phyloP scores from a whole-genome alignment of 129 eudicot species.

The Escallonia rubra region DNA sequence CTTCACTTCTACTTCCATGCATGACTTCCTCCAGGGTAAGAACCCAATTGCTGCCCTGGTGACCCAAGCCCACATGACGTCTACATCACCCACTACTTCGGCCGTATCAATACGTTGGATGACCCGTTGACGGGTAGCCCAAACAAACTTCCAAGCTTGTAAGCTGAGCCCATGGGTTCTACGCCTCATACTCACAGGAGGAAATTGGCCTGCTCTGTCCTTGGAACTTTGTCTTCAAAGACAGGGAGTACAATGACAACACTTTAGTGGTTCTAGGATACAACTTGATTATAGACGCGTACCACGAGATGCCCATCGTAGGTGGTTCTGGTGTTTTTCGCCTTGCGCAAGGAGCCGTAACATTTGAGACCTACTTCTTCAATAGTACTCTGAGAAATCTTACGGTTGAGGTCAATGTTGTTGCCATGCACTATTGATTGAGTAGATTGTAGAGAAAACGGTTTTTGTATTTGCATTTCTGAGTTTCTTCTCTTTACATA shows the following conservation, averaged over 20 bases:
- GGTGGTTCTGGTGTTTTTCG: too few relatives aligned
- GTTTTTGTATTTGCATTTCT: too few relatives aligned
- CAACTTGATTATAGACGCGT: background rate
- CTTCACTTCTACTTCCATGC: slow-evolving; percentile 36
- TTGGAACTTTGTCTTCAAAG: slow-evolving; percentile 38
- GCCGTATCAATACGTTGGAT: background rate
- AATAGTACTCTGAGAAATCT: background rate
- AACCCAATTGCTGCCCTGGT: slow-evolving; percentile 3
- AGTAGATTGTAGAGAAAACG: too few relatives aligned
- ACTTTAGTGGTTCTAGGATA: slow-evolving; percentile 19
- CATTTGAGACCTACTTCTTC: background rate
- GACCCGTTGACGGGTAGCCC: slow-evolving; percentile 22
- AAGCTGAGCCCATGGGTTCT: slow-evolving; percentile 55
- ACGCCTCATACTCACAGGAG: slow-evolving; percentile 25
- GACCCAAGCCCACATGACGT: slow-evolving; percentile 8
- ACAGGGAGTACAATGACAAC: slow-evolving; percentile 21
- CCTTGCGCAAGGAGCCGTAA: slow-evolving; percentile 17
- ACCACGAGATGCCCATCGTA: slow-evolving; percentile 23
- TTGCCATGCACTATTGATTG: background rate
- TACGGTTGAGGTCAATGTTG: background rate
- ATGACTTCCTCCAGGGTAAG: slow-evolving; percentile 22
- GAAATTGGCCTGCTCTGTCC: slow-evolving; percentile 23
- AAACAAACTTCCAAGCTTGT: slow-evolving; percentile 22
- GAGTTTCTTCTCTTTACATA: too few relatives aligned
- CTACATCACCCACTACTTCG: background rate